Evolutionary conservation across 345 rosid genomes (phyloP).

Genomic region (Atalantia buxifolia): DNA sequence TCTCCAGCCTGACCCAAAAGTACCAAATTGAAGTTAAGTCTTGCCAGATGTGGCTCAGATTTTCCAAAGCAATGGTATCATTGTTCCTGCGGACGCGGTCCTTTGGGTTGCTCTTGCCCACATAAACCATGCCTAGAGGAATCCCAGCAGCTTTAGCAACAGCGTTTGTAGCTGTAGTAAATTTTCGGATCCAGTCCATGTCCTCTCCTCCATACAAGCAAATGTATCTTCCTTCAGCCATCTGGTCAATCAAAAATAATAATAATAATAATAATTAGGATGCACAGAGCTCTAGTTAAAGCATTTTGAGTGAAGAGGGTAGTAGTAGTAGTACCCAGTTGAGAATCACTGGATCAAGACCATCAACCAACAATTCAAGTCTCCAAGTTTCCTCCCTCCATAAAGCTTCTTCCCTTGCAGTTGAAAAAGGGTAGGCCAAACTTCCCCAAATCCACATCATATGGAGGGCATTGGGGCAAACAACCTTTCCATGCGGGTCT

Average conservation of each 20-base stretch:
- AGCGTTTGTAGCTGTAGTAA: conserved; percentile 28
- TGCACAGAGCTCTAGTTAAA: too few relatives aligned
- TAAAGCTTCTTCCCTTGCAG: conserved; percentile 45
- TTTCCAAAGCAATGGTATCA: conserved; percentile 25
- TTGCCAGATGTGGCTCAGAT: conserved; percentile 38
- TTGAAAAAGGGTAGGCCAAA: conserved; percentile 72
- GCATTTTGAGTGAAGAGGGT: background rate
- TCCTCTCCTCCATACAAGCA: conserved; percentile 85
- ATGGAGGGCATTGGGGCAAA: conserved; percentile 65
- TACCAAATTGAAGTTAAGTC: conserved; percentile 45
- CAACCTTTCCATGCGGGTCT: conserved; percentile 76
- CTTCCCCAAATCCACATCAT: conserved; percentile 91
- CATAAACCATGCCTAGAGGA: conserved; percentile 55
- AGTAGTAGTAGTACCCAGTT: conserved; percentile 44
- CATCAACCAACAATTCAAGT: conserved; percentile 53
- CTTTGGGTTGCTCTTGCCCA: conserved; percentile 63
- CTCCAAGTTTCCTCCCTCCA: conserved; percentile 66
- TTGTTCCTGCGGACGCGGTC: conserved; percentile 42
- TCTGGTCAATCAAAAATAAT: conserved; percentile 26
- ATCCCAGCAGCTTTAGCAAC: conserved; percentile 41
- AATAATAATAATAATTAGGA: too few relatives aligned
- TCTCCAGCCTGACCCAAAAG: conserved; percentile 46
- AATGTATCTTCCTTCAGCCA: conserved; percentile 42
- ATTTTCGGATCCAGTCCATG: conserved; percentile 60
- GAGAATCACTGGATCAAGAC: conserved; percentile 38